phyloP scores from a whole-genome alignment of 345 rosid genomes.

The Dovyalis caffra region DNA sequence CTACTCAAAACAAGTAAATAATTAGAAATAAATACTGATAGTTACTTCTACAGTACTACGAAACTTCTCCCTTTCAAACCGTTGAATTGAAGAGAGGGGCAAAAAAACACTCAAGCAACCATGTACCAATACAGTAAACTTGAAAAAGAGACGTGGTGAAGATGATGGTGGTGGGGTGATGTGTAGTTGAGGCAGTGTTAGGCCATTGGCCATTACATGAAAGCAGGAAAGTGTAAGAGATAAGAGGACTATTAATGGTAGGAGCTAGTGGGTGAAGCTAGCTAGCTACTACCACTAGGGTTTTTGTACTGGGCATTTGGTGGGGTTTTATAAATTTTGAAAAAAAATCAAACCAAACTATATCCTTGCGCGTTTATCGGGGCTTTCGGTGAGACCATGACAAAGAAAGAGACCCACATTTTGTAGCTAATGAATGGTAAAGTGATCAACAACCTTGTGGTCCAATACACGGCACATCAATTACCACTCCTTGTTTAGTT shows the following conservation, averaged over 20 bases:
- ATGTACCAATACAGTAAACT: no score
- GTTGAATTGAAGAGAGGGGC: no score
- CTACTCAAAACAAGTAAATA: no score
- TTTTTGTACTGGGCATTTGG: neutral
- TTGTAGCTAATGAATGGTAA: slow-evolving; percentile 27
- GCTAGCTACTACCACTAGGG: neutral
- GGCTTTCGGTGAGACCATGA: slow-evolving; percentile 43
- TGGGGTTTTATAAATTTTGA: slow-evolving; percentile 10
- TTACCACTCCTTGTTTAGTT: neutral
- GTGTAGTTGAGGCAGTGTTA: neutral
- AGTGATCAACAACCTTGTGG: slow-evolving; percentile 3
- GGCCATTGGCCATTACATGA: neutral
- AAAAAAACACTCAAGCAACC: no score
- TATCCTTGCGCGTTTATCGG: slow-evolving; percentile 41
- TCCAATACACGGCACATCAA: slow-evolving; percentile 1
- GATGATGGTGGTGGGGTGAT: neutral
- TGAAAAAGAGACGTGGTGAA: no score
- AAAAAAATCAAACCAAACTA: slow-evolving; percentile 27
- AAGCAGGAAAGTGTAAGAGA: neutral
- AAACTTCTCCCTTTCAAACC: no score
- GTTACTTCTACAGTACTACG: no score
- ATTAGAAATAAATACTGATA: no score
- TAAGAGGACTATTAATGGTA: neutral
- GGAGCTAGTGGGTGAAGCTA: neutral
- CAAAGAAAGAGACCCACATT: slow-evolving; percentile 30